Conservation (phyloP, 805 yeast species). For the Saccharomycopsis synnaedendra region DNA sequence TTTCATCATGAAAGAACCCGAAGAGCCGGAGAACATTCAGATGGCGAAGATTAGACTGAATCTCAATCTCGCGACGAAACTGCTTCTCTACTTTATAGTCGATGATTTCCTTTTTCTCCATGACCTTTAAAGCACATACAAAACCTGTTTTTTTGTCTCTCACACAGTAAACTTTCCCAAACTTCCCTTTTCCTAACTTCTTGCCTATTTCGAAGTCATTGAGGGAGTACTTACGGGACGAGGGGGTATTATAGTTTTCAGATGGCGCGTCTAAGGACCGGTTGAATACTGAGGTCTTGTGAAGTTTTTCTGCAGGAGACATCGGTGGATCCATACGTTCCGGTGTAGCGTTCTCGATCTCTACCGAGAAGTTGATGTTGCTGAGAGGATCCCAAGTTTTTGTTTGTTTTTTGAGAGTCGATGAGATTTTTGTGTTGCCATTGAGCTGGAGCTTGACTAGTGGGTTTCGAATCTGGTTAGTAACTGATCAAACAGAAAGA, state of each 20-base stretch:
- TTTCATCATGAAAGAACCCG: slow-evolving; percentile 76
- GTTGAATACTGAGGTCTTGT: neutral
- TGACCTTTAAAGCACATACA: slow-evolving; percentile 82
- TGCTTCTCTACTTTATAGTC: slow-evolving; percentile 73
- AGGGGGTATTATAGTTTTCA: neutral
- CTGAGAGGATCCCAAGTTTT: slow-evolving; percentile 14
- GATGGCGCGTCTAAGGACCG: neutral
- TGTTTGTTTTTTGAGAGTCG: neutral
- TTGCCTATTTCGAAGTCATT: slow-evolving; percentile 73
- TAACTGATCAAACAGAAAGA: too few relatives aligned
- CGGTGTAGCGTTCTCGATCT: neutral
- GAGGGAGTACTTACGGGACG: slow-evolving; percentile 24
- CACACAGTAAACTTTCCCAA: slow-evolving; percentile 88
- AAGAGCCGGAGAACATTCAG: slow-evolving; percentile 70
- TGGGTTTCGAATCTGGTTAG: slow-evolving; percentile 11
- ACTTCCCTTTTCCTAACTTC: slow-evolving; percentile 84
- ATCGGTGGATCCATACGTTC: slow-evolving; percentile 6
- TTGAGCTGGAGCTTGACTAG: slow-evolving; percentile 15
- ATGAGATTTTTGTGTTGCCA: slow-evolving; percentile 7
- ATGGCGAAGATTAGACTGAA: slow-evolving; percentile 72
- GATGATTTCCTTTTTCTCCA: slow-evolving; percentile 73
- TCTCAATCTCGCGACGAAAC: slow-evolving; percentile 83
- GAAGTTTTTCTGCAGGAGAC: slow-evolving; percentile 4
- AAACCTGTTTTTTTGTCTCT: slow-evolving; percentile 64
- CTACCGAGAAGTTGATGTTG: neutral